phyloP scores from a whole-genome alignment of 2,329 filamentous ascomycete genomes.

The Rachicladosporium sp. region DNA sequence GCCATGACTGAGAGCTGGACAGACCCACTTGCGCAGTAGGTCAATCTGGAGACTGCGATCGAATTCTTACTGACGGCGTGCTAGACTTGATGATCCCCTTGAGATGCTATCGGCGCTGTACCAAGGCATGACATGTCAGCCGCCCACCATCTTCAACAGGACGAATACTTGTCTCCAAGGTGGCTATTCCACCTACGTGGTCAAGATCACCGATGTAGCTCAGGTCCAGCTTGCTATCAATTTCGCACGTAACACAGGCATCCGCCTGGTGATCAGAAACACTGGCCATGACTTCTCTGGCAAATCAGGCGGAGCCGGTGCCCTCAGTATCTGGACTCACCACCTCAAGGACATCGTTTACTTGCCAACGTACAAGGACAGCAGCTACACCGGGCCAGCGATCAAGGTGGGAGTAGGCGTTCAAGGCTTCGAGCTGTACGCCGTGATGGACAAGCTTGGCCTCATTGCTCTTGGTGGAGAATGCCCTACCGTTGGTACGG shows the following conservation, averaged over 20 bases:
- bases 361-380: slow-evolving; percentile 5
- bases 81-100: slow-evolving; percentile 5
- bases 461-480: slow-evolving; percentile 4
- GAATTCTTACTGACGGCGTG: not conserved
- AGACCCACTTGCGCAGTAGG: slow-evolving; percentile 2
- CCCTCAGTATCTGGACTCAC: slow-evolving; percentile 14
- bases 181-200: slow-evolving; percentile 8
- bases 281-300: slow-evolving; percentile 15
- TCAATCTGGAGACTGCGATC: not conserved
- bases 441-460: not conserved
- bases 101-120: slow-evolving; percentile 3
- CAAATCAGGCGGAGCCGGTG: slow-evolving; percentile 8
- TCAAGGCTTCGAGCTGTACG: slow-evolving; percentile 5
- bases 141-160: not conserved
- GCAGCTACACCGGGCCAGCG: slow-evolving; percentile 8
- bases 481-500: slow-evolving; percentile 10
- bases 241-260: slow-evolving; percentile 10
- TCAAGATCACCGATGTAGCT: slow-evolving; percentile 7
- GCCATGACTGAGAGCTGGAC: slow-evolving; percentile 5
- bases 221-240: slow-evolving; percentile 10
- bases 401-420: slow-evolving; percentile 11
- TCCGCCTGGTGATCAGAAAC: slow-evolving; percentile 12
- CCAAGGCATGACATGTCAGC: slow-evolving; percentile 5
- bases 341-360: slow-evolving; percentile 8
- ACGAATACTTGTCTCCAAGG: slow-evolving; percentile 7